Evolutionary conservation across 345 rosid species (phyloP).

Genomic region (Conringia planisiliqua): DNA sequence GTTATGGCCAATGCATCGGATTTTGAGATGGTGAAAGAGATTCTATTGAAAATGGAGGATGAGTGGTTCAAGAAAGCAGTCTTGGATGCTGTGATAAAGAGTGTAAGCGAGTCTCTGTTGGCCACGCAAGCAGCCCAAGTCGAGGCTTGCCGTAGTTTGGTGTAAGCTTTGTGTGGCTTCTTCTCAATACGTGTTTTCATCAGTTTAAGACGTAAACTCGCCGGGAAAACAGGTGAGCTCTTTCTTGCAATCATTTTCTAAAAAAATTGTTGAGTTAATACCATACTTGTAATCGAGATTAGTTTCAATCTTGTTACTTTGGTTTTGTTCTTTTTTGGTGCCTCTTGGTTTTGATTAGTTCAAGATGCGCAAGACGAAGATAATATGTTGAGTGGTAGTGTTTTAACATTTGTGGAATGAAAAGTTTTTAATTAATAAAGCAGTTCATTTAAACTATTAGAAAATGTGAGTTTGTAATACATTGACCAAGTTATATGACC

Average conservation of each 20-base stretch:
- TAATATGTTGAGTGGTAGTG: not conserved
- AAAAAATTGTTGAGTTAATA: constrained; percentile 9
- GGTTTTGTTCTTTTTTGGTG: not conserved
- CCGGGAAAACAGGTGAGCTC: constrained; percentile 12
- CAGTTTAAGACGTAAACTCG: not conserved
- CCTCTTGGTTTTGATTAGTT: constrained; percentile 20
- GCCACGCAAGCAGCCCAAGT: constrained; percentile 51
- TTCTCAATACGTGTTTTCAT: constrained; percentile 4
- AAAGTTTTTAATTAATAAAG: not conserved
- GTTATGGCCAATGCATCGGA: constrained; percentile 47
- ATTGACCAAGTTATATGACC: not conserved
- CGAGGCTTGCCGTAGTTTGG: constrained; percentile 54
- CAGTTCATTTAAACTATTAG: not conserved
- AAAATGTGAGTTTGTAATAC: not conserved
- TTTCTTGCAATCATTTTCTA: constrained; percentile 3
- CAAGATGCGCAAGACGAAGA: not conserved
- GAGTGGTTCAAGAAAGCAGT: constrained; percentile 51
- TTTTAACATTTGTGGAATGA: not conserved
- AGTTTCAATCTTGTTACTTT: constrained; percentile 15
- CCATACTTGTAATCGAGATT: constrained; percentile 28
- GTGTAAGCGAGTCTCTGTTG: constrained; percentile 40
- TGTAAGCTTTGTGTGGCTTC: constrained; percentile 5
- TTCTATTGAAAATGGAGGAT: constrained; percentile 66
- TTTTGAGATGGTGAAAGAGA: constrained; percentile 55
- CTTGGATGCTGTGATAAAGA: constrained; percentile 48